Evolutionary conservation across 1,284 basidiomycete species (phyloP).

Genomic region (Rugosomyces carneus): DNA sequence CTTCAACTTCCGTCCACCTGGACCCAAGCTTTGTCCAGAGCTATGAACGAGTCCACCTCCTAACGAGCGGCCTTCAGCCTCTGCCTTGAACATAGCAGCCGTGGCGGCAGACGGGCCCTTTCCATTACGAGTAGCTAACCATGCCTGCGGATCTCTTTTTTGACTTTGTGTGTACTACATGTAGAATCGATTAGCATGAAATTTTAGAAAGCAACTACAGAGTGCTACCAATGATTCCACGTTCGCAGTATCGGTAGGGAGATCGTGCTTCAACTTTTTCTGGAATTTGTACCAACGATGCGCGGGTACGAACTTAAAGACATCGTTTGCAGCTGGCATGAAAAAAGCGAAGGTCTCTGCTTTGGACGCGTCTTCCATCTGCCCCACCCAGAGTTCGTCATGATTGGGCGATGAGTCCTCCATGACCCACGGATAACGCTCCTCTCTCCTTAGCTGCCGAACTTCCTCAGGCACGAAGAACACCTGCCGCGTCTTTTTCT

Average conservation of each 20-base stretch:
- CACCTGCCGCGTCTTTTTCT: constrained; percentile 83
- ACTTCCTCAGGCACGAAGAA: constrained; percentile 66
- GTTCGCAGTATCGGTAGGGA: constrained; percentile 69
- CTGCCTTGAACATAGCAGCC: constrained; percentile 59
- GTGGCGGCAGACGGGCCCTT: constrained; percentile 53
- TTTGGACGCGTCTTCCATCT: constrained; percentile 72
- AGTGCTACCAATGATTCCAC: constrained; percentile 48
- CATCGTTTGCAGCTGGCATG: constrained; percentile 68
- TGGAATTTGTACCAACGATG: constrained; percentile 89
- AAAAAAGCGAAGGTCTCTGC: constrained; percentile 60
- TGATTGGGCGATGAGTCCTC: constrained; percentile 60
- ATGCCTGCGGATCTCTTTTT: constrained; percentile 68
- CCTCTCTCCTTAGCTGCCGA: constrained; percentile 70
- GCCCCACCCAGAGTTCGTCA: constrained; percentile 70
- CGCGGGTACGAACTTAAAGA: constrained; percentile 82
- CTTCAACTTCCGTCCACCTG: constrained; percentile 56
- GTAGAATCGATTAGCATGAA: constrained; percentile 15
- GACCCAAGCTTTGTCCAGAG: constrained; percentile 51
- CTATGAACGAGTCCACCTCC: constrained; percentile 41
- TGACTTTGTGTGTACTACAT: constrained; percentile 38
- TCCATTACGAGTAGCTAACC: constrained; percentile 58
- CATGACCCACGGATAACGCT: constrained; percentile 85
- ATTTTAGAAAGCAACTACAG: constrained; percentile 19
- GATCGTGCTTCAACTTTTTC: constrained; percentile 69
- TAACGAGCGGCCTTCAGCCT: constrained; percentile 40